Conservation (phyloP, 163 green algal genomes). For the Chlorella variabilis region DNA sequence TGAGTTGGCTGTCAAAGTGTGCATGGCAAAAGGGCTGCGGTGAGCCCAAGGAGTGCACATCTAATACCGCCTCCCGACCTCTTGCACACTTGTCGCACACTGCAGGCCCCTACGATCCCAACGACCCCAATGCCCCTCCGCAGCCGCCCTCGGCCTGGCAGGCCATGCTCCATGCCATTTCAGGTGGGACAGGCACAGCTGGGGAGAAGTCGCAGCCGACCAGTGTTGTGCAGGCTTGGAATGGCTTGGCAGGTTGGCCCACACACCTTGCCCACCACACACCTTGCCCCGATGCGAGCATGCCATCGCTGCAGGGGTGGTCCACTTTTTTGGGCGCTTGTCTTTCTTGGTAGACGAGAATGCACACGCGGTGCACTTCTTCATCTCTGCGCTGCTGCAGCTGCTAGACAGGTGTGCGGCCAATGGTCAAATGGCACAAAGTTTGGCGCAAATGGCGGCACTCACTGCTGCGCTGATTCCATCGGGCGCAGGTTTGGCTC, state of each 20-base stretch:
- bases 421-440: too few relatives aligned
- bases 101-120: constrained; percentile 52
- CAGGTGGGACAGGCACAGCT: neutral
- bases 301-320: constrained; percentile 88
- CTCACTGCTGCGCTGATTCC: neutral
- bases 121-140: constrained; percentile 45
- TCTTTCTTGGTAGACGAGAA: constrained; percentile 99
- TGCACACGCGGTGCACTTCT: constrained; percentile 97
- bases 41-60: too few relatives aligned
- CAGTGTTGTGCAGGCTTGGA: neutral
- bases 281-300: too few relatives aligned
- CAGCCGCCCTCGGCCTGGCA: constrained; percentile 80
- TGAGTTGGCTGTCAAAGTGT: neutral
- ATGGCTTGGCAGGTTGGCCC: too few relatives aligned
- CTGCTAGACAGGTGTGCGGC: constrained; percentile 82
- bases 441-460: neutral
- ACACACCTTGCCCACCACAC: too few relatives aligned
- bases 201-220: neutral
- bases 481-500: constrained; percentile 70
- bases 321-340: constrained; percentile 95
- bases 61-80: neutral
- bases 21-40: neutral
- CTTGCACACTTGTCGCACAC: neutral
- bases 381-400: constrained; percentile 95
- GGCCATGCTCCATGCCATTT: constrained; percentile 72